These are phyloP conservation scores for Lactifluus hygrophoroides DNA, from an alignment of 768 basidiomycete species.

Conservation along the genomic window DNA sequence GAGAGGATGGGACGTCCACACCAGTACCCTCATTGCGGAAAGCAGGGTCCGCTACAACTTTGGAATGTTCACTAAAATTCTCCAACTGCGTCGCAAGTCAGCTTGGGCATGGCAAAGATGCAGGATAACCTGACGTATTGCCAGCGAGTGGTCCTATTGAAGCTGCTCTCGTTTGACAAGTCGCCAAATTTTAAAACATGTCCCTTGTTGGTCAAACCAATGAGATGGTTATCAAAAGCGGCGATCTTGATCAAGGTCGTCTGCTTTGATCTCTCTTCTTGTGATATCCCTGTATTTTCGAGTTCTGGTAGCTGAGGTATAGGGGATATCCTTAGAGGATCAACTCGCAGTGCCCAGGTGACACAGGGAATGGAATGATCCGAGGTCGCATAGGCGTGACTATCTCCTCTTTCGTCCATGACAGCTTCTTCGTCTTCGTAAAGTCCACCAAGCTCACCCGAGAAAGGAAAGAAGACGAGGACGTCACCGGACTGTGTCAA, in stretches of 20 bases:
- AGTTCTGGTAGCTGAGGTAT: constrained; percentile 55
- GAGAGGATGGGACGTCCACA: constrained; percentile 32
- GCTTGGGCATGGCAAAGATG: not conserved
- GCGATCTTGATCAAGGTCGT: constrained; percentile 71
- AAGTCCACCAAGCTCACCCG: constrained; percentile 33
- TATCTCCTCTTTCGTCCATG: constrained; percentile 38
- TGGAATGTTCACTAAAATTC: constrained; percentile 56
- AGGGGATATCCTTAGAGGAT: constrained; percentile 50
- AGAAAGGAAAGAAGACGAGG: constrained; percentile 66
- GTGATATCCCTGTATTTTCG: constrained; percentile 23
- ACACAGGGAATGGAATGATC: constrained; percentile 48
- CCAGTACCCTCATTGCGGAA: constrained; percentile 31
- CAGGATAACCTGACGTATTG: constrained; percentile 50
- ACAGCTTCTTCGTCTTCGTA: constrained; percentile 34
- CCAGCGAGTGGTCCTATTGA: constrained; percentile 40
- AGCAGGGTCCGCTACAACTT: constrained; percentile 37
- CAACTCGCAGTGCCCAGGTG: constrained; percentile 45
- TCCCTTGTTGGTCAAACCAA: constrained; percentile 74
- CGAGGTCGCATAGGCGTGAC: constrained; percentile 27
- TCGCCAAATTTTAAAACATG: constrained; percentile 61
- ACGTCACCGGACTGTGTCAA: constrained; percentile 67
- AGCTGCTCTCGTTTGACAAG: constrained; percentile 35
- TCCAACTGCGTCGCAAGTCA: constrained; percentile 44
- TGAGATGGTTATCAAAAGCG: constrained; percentile 58
- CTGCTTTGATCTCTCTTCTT: constrained; percentile 23